phyloP scores from a whole-genome alignment of 805 yeast species.

The Saccharomycopsis javanensis region DNA sequence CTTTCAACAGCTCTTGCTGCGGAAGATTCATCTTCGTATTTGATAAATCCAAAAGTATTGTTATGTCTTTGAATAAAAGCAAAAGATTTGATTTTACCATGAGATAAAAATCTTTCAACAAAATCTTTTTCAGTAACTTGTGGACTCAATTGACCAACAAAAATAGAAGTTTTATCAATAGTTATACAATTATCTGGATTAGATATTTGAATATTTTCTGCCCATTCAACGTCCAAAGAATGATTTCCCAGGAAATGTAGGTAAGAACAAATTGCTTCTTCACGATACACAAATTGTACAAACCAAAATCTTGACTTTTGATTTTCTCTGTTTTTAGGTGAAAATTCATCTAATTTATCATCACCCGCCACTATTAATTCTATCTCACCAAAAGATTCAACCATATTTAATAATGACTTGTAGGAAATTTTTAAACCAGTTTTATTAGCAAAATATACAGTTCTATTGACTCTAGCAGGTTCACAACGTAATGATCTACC shows the following conservation, averaged over 20 bases:
- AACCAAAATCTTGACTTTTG: conserved; percentile 48
- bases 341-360: conserved; percentile 24
- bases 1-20: conserved; percentile 84
- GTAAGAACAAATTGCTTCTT: conserved; percentile 80
- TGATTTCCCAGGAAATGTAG: conserved; percentile 51
- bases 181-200: conserved; percentile 23
- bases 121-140: conserved; percentile 47
- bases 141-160: conserved; percentile 62
- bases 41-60: conserved; percentile 63
- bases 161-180: conserved; percentile 66
- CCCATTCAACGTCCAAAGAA: conserved; percentile 69
- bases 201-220: conserved; percentile 60
- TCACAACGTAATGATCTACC: conserved; percentile 81
- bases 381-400: conserved; percentile 59
- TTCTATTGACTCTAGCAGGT: conserved; percentile 83
- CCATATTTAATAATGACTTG: conserved; percentile 29
- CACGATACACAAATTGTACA: conserved; percentile 68
- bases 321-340: conserved; percentile 12
- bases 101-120: conserved; percentile 47
- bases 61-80: conserved; percentile 45
- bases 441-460: conserved; percentile 48
- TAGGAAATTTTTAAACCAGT: conserved; percentile 25
- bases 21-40: conserved; percentile 51
- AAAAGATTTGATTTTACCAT: conserved; percentile 54
- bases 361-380: conserved; percentile 49